Base-by-base conservation (phyloP, 345 rosid species). In the Salix viminalis region DNA sequence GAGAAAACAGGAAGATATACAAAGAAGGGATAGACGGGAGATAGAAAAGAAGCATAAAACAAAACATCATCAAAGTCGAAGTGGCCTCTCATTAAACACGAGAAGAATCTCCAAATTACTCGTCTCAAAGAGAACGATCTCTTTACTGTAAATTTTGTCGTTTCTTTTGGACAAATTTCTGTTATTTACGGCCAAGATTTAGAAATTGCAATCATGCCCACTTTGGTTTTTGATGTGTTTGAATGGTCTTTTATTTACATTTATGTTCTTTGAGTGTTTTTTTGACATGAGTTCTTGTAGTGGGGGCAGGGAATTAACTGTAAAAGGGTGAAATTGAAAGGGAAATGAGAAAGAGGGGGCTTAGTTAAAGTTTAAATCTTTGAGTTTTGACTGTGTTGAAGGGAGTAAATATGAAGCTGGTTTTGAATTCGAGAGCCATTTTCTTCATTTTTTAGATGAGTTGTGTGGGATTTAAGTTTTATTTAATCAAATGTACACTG, bases 61-160 rank as follows among this genome's bases (percentile, higher is more conserved):
- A 34, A 71, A 41, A 75, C 77, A 54, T 56, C 88, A 37, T n/a
- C 77, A n/a, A 62, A 28, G 28, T 23, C 83, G 7, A 90, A 85
- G 50, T 92, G 94, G 97, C 93, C 97, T 19, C 76, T 69, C 19
- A 78, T 90, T 78, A 90, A 88, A 86, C 83, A 75, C 58, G 89
- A 92, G 83, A 77, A 76, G 14, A 81, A 83, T 79, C 90, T 91
- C 76, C 86, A 70, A 61, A 77, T 90, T 46, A 79, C 77, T 48
- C 85, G 50, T 76, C 90, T 92, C 50, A 89, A 88, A 82, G 89
- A 87, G 54, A 71, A 50, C 34, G 96, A 92, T 84, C 97, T 91
- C 66, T 90, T 92, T 80, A 88, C 91, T n/a, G 95, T 89, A 83
- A 10, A 86, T 58, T 82, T 46, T 32, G 39, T 42, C 10, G 15